These are phyloP conservation scores for Acmispon strigosus DNA, from an alignment of 306 rosid genomes.

Conservation along the genomic window DNA sequence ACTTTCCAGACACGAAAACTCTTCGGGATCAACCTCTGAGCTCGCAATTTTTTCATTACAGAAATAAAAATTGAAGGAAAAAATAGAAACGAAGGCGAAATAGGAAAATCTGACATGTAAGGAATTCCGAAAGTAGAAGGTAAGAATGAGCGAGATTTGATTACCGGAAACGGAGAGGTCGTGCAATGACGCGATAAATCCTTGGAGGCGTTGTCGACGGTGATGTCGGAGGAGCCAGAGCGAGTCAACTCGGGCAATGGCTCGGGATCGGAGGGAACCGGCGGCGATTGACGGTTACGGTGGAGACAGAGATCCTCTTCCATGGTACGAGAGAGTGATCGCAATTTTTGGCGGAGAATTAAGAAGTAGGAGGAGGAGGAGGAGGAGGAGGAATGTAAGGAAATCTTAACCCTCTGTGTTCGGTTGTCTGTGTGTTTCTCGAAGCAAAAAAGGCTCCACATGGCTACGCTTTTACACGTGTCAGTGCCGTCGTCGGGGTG, in stretches of 20 bases:
- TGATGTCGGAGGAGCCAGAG: conserved; percentile 35
- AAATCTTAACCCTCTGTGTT: conserved; percentile 29
- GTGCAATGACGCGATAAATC: conserved; percentile 13
- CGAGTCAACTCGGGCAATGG: conserved; percentile 36
- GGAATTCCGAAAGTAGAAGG: not conserved
- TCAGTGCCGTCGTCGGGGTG: conserved; percentile 6
- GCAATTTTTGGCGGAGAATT: not conserved
- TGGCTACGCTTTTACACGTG: conserved; percentile 94
- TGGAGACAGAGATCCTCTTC: conserved; percentile 27
- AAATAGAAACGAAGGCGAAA: not conserved
- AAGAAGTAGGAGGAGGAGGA: not conserved
- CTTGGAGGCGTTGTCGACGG: conserved; percentile 21
- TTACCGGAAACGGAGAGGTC: conserved; percentile 39
- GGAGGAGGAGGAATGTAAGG: not conserved
- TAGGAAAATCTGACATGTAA: not conserved
- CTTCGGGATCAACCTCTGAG: conserved; percentile 3
- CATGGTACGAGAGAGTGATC: conserved; percentile 32
- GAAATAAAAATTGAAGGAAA: not conserved
- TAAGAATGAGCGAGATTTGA: not conserved
- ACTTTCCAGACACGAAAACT: not conserved
- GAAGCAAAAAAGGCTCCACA: conserved; percentile 47
- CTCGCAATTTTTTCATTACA: not conserved
- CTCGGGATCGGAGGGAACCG: conserved; percentile 35
- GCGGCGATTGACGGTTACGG: conserved; percentile 16
- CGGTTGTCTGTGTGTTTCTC: not conserved